Conservation (phyloP, 2,329 filamentous ascomycete genomes). For the Colletotrichum simmondsii region DNA sequence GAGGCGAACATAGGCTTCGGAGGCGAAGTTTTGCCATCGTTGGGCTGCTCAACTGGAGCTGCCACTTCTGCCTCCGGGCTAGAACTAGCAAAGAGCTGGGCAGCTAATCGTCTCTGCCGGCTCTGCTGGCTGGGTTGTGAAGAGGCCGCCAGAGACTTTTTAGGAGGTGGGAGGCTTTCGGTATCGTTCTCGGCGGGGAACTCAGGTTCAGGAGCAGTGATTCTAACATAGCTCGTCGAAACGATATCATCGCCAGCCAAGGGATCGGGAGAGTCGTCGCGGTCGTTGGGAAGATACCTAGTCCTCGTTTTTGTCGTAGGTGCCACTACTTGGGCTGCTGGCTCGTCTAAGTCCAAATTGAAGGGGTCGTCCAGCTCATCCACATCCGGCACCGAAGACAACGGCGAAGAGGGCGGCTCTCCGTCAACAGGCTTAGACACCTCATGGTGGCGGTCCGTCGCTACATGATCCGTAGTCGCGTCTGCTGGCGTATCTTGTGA, state of each 20-base stretch:
- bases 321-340: background rate
- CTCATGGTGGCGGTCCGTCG: background rate
- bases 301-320: background rate
- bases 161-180: background rate
- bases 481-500: slow-evolving; percentile 8
- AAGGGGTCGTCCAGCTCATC: slow-evolving; percentile 38
- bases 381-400: slow-evolving; percentile 47
- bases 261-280: slow-evolving; percentile 23
- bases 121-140: background rate
- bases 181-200: slow-evolving; percentile 34
- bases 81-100: background rate
- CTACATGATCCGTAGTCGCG: background rate
- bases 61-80: background rate
- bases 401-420: slow-evolving; percentile 44
- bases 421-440: slow-evolving; percentile 5
- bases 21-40: background rate
- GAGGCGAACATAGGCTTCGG: background rate
- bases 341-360: background rate
- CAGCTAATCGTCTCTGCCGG: background rate
- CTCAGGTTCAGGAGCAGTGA: slow-evolving; percentile 45
- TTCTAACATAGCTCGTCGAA: slow-evolving; percentile 49
- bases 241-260: slow-evolving; percentile 45
- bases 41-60: background rate
- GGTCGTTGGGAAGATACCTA: background rate
- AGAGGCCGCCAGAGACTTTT: background rate